These are phyloP conservation scores for Saccharomyces pastorianus DNA, from an alignment of 1,139 yeast species.

Conservation along the genomic window DNA sequence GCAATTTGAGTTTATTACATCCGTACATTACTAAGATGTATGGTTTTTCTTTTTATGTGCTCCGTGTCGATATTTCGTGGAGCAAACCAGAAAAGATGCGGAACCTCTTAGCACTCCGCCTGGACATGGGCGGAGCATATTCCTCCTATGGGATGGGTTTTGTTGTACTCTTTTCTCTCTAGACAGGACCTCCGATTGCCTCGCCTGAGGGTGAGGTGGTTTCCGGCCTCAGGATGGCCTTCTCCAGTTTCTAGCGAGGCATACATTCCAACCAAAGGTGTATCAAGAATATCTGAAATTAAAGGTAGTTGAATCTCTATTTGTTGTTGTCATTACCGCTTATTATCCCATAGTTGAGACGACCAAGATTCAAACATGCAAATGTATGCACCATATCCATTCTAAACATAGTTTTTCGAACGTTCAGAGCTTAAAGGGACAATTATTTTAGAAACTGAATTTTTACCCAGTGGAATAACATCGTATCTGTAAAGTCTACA, in stretches of 20 bases:
- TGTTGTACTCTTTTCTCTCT: background rate
- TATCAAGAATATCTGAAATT: background rate
- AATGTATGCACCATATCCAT: slow-evolving; percentile 23
- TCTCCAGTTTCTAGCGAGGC: background rate
- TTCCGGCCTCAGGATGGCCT: background rate
- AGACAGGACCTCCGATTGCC: background rate
- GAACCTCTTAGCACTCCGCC: background rate
- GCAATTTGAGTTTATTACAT: background rate
- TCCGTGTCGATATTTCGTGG: background rate
- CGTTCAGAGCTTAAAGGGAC: background rate
- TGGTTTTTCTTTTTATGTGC: background rate
- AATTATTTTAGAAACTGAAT: background rate
- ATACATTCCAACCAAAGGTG: background rate
- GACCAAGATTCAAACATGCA: slow-evolving; percentile 30
- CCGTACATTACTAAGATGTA: background rate
- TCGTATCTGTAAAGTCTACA: background rate
- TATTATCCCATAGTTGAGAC: slow-evolving; percentile 7
- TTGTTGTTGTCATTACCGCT: background rate
- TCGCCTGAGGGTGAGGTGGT: background rate
- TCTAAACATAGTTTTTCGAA: background rate
- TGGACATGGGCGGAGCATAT: background rate
- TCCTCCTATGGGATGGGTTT: background rate
- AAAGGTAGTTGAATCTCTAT: background rate
- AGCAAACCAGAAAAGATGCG: background rate
- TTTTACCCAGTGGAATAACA: background rate